Evolutionary conservation across 306 rosid genomes (phyloP).

Genomic region (Pyrus bretschneideri): DNA sequence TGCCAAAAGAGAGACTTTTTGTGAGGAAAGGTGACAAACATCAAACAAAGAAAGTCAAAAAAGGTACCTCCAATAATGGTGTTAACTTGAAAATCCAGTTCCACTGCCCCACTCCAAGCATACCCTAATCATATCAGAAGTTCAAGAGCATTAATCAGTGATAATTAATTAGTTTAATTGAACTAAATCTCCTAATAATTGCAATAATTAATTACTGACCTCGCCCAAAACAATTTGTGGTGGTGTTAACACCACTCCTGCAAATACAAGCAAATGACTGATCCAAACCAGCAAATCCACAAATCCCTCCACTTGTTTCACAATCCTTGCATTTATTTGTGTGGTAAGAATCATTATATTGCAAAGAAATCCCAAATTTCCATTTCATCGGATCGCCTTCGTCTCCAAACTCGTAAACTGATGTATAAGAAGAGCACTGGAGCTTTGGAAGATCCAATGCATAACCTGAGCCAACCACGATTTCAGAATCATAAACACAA

Average conservation of each 20-base stretch:
- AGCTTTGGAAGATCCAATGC: constrained; percentile 47
- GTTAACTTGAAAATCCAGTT: constrained; percentile 23
- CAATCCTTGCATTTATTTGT: constrained; percentile 31
- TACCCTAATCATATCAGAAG: constrained; percentile 24
- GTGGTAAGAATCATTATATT: constrained; percentile 39
- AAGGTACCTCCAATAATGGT: constrained; percentile 37
- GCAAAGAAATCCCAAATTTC: constrained; percentile 40
- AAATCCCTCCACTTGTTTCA: constrained; percentile 39
- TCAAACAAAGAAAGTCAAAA: neutral
- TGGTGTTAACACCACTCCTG: constrained; percentile 32
- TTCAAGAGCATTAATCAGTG: neutral
- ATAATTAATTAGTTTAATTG: neutral
- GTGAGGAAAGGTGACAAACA: neutral
- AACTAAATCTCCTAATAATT: neutral
- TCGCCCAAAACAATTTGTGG: constrained; percentile 34
- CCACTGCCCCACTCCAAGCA: constrained; percentile 40
- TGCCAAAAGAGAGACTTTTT: neutral
- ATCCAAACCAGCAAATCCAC: constrained; percentile 37
- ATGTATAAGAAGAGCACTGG: constrained; percentile 43
- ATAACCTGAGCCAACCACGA: constrained; percentile 28
- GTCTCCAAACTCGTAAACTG: constrained; percentile 46
- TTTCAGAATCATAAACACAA: constrained; percentile 44
- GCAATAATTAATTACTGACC: constrained; percentile 21
- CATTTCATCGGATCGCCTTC: constrained; percentile 51
- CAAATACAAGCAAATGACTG: constrained; percentile 43